These are phyloP conservation scores for Cytidiella melzeri DNA, from an alignment of 768 basidiomycete genomes.

Conservation along the genomic window DNA sequence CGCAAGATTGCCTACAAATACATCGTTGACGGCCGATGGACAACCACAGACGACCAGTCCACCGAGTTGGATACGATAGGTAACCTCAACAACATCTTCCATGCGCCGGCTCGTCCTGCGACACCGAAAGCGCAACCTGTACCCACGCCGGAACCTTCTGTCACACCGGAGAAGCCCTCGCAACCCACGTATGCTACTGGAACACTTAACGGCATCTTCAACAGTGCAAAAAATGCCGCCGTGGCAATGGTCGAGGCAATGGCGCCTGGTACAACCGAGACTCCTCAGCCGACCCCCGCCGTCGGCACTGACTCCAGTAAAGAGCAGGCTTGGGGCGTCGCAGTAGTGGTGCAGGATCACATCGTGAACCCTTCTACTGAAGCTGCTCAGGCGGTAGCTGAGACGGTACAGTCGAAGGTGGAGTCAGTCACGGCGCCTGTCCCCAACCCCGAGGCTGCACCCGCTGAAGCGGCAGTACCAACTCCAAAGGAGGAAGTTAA, in stretches of 20 bases:
- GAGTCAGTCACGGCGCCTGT: not conserved
- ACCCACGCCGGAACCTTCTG: conserved; percentile 7
- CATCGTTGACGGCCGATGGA: conserved; percentile 71
- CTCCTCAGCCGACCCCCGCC: conserved; percentile 11
- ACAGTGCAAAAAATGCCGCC: conserved; percentile 17
- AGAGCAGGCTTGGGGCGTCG: not conserved
- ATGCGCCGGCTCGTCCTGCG: conserved; percentile 42
- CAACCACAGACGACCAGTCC: conserved; percentile 44
- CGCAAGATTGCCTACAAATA: conserved; percentile 70
- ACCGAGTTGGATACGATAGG: conserved; percentile 58
- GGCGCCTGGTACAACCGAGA: conserved; percentile 16
- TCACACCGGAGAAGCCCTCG: conserved; percentile 1
- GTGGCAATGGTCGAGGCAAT: conserved; percentile 20
- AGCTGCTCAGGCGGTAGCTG: conserved; percentile 1
- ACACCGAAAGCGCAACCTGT: conserved; percentile 10
- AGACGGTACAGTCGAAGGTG: not conserved
- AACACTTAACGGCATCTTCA: conserved; percentile 5
- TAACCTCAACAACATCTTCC: conserved; percentile 66
- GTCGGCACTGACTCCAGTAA: conserved; percentile 4
- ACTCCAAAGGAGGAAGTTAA: conserved; percentile 13
- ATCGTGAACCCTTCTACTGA: too few relatives aligned
- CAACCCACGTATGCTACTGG: not conserved
- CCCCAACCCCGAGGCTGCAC: conserved; percentile 9
- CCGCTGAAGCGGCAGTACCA: conserved; percentile 6
- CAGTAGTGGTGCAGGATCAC: not conserved